A percentile compares a stretch with the other conserved stretches of the same genome.
Conservation (phyloP, 2,329 filamentous ascomycete species). For the Aspergillus brunneoviolaceus region DNA sequence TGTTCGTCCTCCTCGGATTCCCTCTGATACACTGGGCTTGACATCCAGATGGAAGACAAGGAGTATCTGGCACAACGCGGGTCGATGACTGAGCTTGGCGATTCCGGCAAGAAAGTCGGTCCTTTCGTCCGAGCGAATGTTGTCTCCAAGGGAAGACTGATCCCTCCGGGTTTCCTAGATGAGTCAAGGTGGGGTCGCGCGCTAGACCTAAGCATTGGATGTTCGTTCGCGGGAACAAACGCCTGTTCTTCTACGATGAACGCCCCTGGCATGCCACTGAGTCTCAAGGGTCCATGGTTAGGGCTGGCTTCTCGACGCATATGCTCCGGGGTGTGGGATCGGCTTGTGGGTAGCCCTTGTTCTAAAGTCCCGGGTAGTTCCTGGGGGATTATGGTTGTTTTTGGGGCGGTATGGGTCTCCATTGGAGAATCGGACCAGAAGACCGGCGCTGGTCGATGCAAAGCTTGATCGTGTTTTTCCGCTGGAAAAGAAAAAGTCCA, state of each 20-base stretch:
- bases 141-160: background rate
- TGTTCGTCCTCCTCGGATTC: background rate
- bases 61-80: background rate
- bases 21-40: background rate
- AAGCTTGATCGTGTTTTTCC: background rate
- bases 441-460: background rate
- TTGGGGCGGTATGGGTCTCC: background rate
- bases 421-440: background rate
- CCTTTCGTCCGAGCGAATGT: background rate
- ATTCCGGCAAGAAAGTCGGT: background rate
- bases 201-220: background rate
- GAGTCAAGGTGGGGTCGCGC: background rate
- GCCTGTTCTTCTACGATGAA: background rate
- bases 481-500: background rate
- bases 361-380: conserved; percentile 29
- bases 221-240: background rate
- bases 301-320: conserved; percentile 18
- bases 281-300: background rate
- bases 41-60: background rate
- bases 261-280: background rate
- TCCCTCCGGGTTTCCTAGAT: background rate
- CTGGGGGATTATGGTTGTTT: conserved; percentile 7
- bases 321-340: conserved; percentile 28
- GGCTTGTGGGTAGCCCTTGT: conserved; percentile 27
- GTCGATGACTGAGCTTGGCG: background rate